Percentiles rank a stretch among this genome's conserved stretches.
Conservation (phyloP, 2,329 filamentous ascomycete species). For the Saccharata proteae region DNA sequence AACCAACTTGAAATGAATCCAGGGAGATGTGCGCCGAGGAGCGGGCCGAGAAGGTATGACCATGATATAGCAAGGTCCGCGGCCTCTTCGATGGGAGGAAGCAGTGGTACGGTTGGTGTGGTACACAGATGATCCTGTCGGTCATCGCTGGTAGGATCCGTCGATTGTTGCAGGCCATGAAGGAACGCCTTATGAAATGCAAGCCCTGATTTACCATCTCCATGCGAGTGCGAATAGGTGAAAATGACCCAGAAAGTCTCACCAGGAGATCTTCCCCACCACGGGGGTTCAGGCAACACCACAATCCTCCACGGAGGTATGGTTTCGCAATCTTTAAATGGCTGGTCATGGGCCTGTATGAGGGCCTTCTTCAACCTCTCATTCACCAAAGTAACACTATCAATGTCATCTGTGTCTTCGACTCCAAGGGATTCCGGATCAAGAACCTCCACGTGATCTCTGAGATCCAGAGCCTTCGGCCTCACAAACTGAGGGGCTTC, state of each 20-base stretch:
- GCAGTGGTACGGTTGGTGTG: conserved; percentile 12
- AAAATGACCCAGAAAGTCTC: conserved; percentile 26
- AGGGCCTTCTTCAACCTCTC: conserved; percentile 15
- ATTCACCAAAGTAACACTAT: background rate
- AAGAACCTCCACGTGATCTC: conserved; percentile 27
- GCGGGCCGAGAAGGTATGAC: conserved; percentile 30
- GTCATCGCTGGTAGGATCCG: background rate
- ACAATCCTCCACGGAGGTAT: conserved; percentile 34
- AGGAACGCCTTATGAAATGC: conserved; percentile 33
- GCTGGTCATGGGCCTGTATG: conserved; percentile 21
- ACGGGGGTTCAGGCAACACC: conserved; percentile 18
- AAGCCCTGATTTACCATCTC: conserved; percentile 31
- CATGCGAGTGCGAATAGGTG: conserved; percentile 31
- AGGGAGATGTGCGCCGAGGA: conserved; percentile 28
- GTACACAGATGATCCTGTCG: background rate
- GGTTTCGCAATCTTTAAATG: conserved; percentile 14
- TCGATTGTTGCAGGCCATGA: conserved; percentile 11
- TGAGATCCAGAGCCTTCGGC: conserved; percentile 22
- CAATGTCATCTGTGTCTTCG: conserved; percentile 8
- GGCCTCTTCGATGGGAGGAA: conserved; percentile 27
- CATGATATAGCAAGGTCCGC: conserved; percentile 31
- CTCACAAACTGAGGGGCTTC: conserved; percentile 25
- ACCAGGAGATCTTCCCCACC: background rate
- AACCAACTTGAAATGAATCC: conserved; percentile 19
- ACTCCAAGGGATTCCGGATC: conserved; percentile 5